Evolutionary conservation across 1,284 basidiomycete genomes (phyloP), one percentile per base, ranked within the genome.

Genomic region (Heterobasidion parviporum): DNA sequence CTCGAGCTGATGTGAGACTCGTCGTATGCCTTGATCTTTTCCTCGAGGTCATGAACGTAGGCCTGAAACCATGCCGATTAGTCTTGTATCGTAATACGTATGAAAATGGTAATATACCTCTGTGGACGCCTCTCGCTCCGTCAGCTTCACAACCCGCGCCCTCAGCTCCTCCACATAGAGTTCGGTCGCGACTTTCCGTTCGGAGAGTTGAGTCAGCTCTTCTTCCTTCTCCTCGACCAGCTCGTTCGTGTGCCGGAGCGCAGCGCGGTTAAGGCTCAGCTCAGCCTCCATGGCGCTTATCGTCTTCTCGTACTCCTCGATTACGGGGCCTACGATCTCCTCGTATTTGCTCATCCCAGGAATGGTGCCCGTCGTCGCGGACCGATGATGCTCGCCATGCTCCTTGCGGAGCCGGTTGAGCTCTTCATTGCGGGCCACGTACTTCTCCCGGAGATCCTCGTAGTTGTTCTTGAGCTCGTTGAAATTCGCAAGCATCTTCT

Each of bases 231-330:
- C 94, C 62, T 92, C 89, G 57, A 93, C 85, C 67, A 96, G 76
- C 63, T 94, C 92, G 68, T 96, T 96, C 53, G 92, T 92, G 67
- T 94, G 88, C 50, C 89, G 77, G 63, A 98, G 74, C 15, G 94
- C 94, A 1, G 92, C 93, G 59, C 91, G 83, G 62, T 93, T 93
- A 54, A 98, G 78, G 63, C 85, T 92, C 55, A 98, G 81, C 70
- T 98, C 91, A 1, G 94, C 92, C 69, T 99, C 97, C 77, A 99
- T 89, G 1, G 93, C 88, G 50, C 87, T 85, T 61, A 99, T 95
- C 1, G 94, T 94, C 78, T 96, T 95, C 75, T 99, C 96, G 71
- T 99, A 99, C 74, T 98, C 96, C 69, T 96, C 89, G 56, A 99
- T 98, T 64, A 99, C 94, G 7, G 96, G 96, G 41, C 94, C 95